Conservation (phyloP, 176 grass and related monocot species). For the Phragmites australis region DNA sequence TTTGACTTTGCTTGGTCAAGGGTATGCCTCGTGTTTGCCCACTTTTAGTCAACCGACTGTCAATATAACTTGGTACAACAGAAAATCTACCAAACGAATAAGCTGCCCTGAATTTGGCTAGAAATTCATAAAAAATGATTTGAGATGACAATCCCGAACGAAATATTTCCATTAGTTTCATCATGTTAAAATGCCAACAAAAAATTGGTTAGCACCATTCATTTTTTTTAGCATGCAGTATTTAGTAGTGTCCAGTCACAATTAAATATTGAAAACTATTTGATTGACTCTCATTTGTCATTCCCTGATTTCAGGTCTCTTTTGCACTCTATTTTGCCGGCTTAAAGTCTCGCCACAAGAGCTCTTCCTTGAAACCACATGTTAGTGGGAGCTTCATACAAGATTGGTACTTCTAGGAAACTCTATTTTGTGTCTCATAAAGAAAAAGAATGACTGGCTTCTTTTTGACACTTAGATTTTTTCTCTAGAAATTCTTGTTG, state of each 20-base stretch:
- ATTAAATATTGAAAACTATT: neutral
- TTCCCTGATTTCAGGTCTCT: slow-evolving; percentile 63
- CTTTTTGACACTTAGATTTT: neutral
- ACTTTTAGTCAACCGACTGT: neutral
- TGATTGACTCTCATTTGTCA: neutral
- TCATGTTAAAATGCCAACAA: neutral
- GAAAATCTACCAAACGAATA: neutral
- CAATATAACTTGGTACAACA: neutral
- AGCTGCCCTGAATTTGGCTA: neutral
- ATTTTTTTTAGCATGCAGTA: neutral
- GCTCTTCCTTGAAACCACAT: slow-evolving; percentile 81
- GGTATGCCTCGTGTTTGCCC: neutral
- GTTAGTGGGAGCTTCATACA: slow-evolving; percentile 78
- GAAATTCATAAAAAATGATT: neutral
- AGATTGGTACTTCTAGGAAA: slow-evolving; percentile 67
- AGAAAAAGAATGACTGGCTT: neutral
- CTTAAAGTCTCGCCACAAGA: slow-evolving; percentile 58
- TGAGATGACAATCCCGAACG: neutral
- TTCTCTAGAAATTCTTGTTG: slow-evolving; percentile 19
- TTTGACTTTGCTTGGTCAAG: slow-evolving; percentile 5
- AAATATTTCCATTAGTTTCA: neutral
- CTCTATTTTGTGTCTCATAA: slow-evolving; percentile 13
- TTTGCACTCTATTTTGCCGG: slow-evolving; percentile 58
- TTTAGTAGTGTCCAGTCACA: neutral
- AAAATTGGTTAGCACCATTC: neutral